Conservation (phyloP, 108 stramenopile species). For the Stephanodiscus minutulus region DNA sequence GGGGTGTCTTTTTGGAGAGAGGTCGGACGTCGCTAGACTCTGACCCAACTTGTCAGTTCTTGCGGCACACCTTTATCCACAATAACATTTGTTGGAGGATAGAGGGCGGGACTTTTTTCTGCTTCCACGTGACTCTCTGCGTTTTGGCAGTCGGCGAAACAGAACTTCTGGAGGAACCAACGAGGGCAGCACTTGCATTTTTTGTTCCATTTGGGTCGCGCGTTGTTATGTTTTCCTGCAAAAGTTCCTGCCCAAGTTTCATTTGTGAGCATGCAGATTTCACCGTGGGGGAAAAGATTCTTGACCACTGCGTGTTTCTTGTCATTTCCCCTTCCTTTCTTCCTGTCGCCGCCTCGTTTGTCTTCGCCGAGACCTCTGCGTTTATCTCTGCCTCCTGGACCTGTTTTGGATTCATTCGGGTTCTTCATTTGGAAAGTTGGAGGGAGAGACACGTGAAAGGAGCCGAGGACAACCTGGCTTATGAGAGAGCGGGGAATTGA, state of each 20-base stretch:
- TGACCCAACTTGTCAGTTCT: too few species aligned
- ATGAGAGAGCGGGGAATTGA: background rate
- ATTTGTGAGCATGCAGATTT: background rate
- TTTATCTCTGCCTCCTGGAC: background rate
- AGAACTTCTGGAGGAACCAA: conserved; percentile 1
- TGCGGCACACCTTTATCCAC: background rate
- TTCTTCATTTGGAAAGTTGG: background rate
- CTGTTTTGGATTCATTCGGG: too few species aligned
- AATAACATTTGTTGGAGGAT: background rate
- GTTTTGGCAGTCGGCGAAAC: conserved; percentile 17
- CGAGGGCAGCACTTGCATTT: conserved; percentile 13
- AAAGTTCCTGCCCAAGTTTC: background rate
- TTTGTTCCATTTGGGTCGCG: background rate
- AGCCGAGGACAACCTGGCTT: background rate
- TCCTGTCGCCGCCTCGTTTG: background rate
- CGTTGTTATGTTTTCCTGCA: background rate
- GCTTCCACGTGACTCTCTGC: background rate
- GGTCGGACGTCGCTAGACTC: too few species aligned
- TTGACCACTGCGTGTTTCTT: background rate
- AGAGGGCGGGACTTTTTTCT: background rate
- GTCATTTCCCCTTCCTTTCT: background rate
- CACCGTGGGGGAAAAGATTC: background rate
- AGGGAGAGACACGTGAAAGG: background rate
- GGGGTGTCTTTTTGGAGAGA: too few species aligned
- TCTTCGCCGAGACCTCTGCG: background rate